Evolutionary conservation across 768 basidiomycete genomes (phyloP).

Genomic region (Psilocybe sp.): DNA sequence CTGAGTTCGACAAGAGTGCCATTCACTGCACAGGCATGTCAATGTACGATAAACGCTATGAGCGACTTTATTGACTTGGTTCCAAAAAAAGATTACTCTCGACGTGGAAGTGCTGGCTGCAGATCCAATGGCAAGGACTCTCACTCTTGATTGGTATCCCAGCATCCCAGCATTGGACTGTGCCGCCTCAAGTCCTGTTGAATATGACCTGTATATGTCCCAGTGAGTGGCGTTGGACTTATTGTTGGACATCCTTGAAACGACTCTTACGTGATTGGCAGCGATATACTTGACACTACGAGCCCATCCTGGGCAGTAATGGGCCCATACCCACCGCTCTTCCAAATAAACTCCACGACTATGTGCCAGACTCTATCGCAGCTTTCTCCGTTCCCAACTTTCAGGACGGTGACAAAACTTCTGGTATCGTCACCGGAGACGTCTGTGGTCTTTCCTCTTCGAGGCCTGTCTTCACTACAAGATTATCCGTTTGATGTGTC

Average conservation of each 20-base stretch:
- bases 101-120: background rate
- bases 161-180: background rate
- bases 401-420: constrained; percentile 5
- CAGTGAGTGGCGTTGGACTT: background rate
- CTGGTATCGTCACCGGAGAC: background rate
- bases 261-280: too few species aligned
- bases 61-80: too few species aligned
- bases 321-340: too few species aligned
- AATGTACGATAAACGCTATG: too few species aligned
- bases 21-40: too few species aligned
- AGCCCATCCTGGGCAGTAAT: too few species aligned
- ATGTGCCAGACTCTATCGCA: too few species aligned
- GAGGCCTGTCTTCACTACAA: background rate
- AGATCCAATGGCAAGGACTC: background rate
- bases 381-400: background rate
- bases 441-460: too few species aligned
- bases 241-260: too few species aligned
- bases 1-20: too few species aligned
- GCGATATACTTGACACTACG: too few species aligned
- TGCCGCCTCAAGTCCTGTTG: background rate
- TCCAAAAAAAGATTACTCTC: background rate
- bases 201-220: background rate
- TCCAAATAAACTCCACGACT: too few species aligned
- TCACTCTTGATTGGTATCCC: constrained; percentile 5
- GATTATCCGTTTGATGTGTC: constrained; percentile 7